Conservation (phyloP, 331 rosid species). For the Erythrophleum ivorense region DNA sequence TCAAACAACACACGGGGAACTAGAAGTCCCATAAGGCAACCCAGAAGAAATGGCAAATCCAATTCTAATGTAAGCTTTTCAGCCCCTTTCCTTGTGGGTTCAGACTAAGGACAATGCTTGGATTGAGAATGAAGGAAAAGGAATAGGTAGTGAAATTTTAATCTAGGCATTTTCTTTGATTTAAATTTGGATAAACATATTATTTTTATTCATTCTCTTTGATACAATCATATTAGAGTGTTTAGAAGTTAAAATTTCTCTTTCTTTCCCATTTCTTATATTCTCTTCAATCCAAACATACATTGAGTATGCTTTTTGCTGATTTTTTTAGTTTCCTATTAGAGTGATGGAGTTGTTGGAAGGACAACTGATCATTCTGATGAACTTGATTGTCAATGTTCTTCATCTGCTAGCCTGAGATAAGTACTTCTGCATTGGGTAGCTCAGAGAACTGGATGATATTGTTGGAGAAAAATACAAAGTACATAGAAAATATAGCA, state of each 20-base stretch:
- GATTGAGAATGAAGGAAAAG: neutral
- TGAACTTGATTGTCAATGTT: slow-evolving; percentile 54
- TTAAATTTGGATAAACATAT: neutral
- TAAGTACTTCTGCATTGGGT: slow-evolving; percentile 55
- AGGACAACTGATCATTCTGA: slow-evolving; percentile 54
- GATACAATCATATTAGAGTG: neutral
- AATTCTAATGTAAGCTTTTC: slow-evolving; percentile 40
- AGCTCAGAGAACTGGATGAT: slow-evolving; percentile 93
- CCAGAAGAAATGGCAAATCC: slow-evolving; percentile 48
- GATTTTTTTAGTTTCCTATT: slow-evolving; percentile 36
- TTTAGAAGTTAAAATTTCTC: neutral
- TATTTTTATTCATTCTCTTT: neutral
- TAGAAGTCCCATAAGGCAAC: slow-evolving; percentile 50
- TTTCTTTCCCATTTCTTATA: neutral
- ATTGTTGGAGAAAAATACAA: neutral
- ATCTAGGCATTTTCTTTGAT: neutral
- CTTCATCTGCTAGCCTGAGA: slow-evolving; percentile 62
- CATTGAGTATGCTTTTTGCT: neutral
- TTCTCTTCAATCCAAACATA: neutral
- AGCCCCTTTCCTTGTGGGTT: slow-evolving; percentile 33
- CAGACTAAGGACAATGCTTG: neutral
- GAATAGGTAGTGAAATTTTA: neutral
- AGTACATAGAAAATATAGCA: no score
- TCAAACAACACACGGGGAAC: slow-evolving; percentile 47
- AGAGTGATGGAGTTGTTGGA: slow-evolving; percentile 59